Base-by-base conservation (phyloP, 352 stramenopile species). In the Plasmopara viticola region DNA sequence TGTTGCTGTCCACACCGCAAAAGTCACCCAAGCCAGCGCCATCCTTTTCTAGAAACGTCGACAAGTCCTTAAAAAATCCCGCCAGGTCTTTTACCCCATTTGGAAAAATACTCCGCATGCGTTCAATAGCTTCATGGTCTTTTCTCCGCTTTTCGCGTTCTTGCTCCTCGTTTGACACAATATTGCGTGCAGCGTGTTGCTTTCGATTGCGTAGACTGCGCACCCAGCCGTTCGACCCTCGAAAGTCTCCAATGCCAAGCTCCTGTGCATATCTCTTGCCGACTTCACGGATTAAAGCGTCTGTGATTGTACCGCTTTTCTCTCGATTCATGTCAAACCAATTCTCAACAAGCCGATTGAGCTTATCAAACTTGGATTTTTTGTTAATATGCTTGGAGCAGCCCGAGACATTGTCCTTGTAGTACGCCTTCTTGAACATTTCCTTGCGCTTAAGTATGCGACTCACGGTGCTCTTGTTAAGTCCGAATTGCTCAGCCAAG, bases 361-460 rank as follows among this genome's bases (percentile, higher is more conserved):
- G 75, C 47, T 87, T 86, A 33, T 90, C 80, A 53, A 87, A 90
- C 66, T 88, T 88, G 56, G 80, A 90, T 59, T 88, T 90, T 51
- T 90, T 90, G 71, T 88, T 90, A 51, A 90, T 90, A 53, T 90
- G 80, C 62, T 90, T 90, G 48, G 80, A 88, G 44, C 75, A 76
- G 30, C 80, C 80, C 20, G 80, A 87, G 54, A 90, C 77, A 49
- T 88, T 88, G 70, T 90, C 80, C 60, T 88, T 85, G 66, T 90
- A 90, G 56, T 86, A 90, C 15, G 80, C 80, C 54, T 88, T 87
- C 67, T 90, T 90, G 64, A 87, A 88, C 72, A 88, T 77, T 39
- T 90, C 77, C 47, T 90, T 90, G 64, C 80, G 80, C 65, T 90
- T 90, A n/a, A 90, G 57, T 33, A 90, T 90, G 58, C 80, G 80